phyloP scores from a whole-genome alignment of 1,139 yeast species.

The Suhomyces panamericanus region DNA sequence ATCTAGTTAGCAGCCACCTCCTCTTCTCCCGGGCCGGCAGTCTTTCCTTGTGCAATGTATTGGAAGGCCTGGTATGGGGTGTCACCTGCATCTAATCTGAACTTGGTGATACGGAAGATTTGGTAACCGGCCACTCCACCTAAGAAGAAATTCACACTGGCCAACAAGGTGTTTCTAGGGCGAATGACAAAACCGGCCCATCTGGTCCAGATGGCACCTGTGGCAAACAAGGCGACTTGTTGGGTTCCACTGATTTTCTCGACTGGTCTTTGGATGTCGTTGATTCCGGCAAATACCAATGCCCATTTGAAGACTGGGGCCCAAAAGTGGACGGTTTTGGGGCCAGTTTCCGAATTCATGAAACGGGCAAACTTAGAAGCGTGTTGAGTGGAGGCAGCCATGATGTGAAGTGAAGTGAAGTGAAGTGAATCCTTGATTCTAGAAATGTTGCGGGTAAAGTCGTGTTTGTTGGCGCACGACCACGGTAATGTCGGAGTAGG shows the following conservation, averaged over 20 bases:
- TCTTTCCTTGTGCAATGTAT: conserved; percentile 57
- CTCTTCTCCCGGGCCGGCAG: conserved; percentile 11
- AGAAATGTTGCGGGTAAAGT: conserved; percentile 1
- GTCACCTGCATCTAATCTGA: conserved; percentile 55
- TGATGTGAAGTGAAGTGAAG: conserved; percentile 19
- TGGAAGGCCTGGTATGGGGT: conserved; percentile 52
- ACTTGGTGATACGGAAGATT: conserved; percentile 65
- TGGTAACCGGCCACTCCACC: conserved; percentile 91
- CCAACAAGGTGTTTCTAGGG: conserved; percentile 84
- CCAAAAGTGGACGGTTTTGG: conserved; percentile 95
- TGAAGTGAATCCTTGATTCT: neutral
- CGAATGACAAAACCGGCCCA: conserved; percentile 91
- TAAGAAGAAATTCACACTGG: conserved; percentile 91
- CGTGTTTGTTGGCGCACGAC: conserved; percentile 7
- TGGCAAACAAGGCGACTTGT: conserved; percentile 83
- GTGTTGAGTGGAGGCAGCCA: conserved; percentile 48
- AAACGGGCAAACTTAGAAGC: conserved; percentile 69
- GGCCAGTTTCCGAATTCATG: conserved; percentile 88
- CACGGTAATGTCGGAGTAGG: conserved; percentile 2
- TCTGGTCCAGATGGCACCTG: conserved; percentile 97
- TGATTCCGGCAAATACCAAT: conserved; percentile 85
- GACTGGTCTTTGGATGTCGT: conserved; percentile 85
- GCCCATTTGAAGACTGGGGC: conserved; percentile 74
- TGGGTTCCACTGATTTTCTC: conserved; percentile 91
- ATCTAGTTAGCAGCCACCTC: neutral